A percentile compares a stretch with the other conserved stretches of the same genome.
Conservation (phyloP, 176 grass and related monocot species). For the Saccharum officinarum region DNA sequence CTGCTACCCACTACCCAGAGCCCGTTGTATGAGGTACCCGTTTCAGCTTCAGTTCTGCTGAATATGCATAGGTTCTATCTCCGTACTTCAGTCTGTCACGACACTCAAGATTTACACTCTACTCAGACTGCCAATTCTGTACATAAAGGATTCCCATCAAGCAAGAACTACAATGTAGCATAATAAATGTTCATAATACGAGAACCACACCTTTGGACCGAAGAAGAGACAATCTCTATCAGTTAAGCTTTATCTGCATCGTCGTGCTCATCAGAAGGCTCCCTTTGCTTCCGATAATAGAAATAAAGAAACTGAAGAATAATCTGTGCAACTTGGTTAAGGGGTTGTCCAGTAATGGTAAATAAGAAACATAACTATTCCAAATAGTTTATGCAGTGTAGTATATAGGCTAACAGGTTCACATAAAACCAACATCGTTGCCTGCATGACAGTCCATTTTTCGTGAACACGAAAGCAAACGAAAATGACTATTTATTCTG, state of each 20-base stretch:
- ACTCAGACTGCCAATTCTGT: not conserved
- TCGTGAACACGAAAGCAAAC: not conserved
- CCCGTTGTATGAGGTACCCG: not conserved
- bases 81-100: not conserved
- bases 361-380: not conserved
- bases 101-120: not conserved
- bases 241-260: slow-evolving; percentile 42
- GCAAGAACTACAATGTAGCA: not conserved
- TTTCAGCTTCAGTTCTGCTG: slow-evolving; percentile 23
- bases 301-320: slow-evolving; percentile 71
- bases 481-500: not conserved
- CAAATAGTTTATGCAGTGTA: not conserved
- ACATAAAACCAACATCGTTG: not conserved
- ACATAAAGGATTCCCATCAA: not conserved
- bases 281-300: slow-evolving; percentile 29
- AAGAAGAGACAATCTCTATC: not conserved
- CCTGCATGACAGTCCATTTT: no score
- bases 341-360: not conserved
- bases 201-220: slow-evolving; percentile 3
- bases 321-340: slow-evolving; percentile 54
- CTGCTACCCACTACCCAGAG: not conserved
- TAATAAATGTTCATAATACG: not conserved
- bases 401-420: not conserved
- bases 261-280: slow-evolving; percentile 8
- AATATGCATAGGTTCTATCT: not conserved